Base-by-base conservation (phyloP, 2,329 filamentous ascomycete genomes). In the Lecanosticta acicola region DNA sequence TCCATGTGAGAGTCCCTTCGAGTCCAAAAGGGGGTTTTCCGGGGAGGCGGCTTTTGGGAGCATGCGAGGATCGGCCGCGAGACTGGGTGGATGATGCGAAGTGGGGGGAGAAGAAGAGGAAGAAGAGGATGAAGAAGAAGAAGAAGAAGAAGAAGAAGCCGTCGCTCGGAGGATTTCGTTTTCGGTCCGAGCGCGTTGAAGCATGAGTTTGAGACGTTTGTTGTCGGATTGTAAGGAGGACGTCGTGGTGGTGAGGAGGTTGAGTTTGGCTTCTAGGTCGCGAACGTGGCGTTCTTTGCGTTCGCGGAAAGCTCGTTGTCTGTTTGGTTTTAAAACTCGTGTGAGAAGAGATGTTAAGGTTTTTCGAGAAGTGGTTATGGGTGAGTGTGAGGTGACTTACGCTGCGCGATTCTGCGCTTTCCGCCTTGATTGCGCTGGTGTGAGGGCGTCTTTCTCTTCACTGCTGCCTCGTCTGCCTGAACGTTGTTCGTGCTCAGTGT, bases 271-370 rank as follows among this genome's bases (percentile, higher is more conserved):
- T 68, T 97, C 90, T 18, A 97, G 82, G 50, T 97, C 89, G 66
- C 90, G 90, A 52, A 97, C 89, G 62, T 94, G 90, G 47, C 83
- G 84, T 66, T 97, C 91, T 68, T 97, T 97, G 57, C 91, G 84
- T 68, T 97, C 91, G 50, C 91, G 87, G 67, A 97, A 97, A 24
- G 93, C 91, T 59, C 91, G 84, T 76, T 97, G 93, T 39, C 91
- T 96, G 54, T 33, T n/a, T 13, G 34, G 39, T 17, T 36, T n/a
- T 26, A 17, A 29, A n/a, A n/a, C n/a, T n/a, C n/a, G n/a, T n/a
- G n/a, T n/a, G n/a, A n/a, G n/a, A n/a, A n/a, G n/a, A n/a, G n/a
- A n/a, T n/a, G n/a, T n/a, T n/a, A n/a, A n/a, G n/a, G n/a, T n/a
- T n/a, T n/a, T n/a, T n/a, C n/a, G n/a, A n/a, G n/a, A n/a, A n/a